Evolutionary conservation across 2,329 filamentous ascomycete genomes (phyloP), one percentile per base, ranked within the genome.

Genomic region (Xylariaceae sp.): DNA sequence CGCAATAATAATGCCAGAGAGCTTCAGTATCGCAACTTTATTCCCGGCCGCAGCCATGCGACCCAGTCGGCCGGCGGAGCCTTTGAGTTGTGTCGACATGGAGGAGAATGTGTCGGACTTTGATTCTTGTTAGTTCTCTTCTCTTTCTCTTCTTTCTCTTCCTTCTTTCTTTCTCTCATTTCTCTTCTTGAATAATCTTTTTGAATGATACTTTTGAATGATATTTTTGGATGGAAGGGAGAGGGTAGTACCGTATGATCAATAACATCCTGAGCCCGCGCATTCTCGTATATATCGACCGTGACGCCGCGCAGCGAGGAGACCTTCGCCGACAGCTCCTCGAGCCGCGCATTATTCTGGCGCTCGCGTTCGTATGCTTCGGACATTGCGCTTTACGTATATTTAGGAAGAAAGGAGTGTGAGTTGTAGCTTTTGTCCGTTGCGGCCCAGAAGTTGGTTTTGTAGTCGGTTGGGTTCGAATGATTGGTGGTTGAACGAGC

Each of bases 251-350:
- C 90, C 45, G 90, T 93, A 70, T 85, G 87, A 75, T 99, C 91
- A 66, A 99, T 89, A 64, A 96, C 84, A 66, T 89, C 85, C 69
- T 97, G 93, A 68, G 90, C 85, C 60, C 91, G 86, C 53, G 94
- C 94, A 73, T 94, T 92, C 77, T 97, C 92, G 82, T 97, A 97
- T 71, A 99, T 99, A 78, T 99, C 92, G 65, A 97, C 86, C 48
- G 94, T 99, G 54, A 99, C 91, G 74, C 89, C 90, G 71, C 93
- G 91, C 64, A 99, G 84, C 55, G 92, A 91, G 15, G 90, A 90
- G 57, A 97, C 92, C 78, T 99, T 99, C 66, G 86, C 83, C 13
- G 89, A 89, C 44, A 99, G 88, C 73, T 96, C 92, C 70, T 93
- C 88, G 58, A 99, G 89, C 68, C 93, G 92, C 66, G 90, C 87